Percentiles rank a stretch among this genome's conserved stretches.
phyloP scores from a whole-genome alignment of 2,329 filamentous ascomycete genomes.

The Fusarium pseudograminearum region DNA sequence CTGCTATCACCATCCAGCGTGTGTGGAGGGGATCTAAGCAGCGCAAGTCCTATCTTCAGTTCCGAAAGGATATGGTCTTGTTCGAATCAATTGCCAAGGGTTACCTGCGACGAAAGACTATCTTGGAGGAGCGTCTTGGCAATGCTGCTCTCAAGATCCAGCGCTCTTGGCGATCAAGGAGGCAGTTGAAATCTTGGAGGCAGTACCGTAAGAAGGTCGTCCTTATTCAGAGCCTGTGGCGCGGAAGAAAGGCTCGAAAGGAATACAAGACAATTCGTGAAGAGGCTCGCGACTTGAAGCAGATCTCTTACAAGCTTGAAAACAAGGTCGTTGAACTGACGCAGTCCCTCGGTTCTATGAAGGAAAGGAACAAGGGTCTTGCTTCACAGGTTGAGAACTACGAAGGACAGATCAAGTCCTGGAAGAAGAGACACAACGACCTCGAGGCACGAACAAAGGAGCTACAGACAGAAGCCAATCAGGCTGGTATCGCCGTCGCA shows the following conservation, averaged over 20 bases:
- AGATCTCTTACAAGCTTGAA: conserved; percentile 99
- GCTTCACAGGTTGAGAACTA: conserved; percentile 93
- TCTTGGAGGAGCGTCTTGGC: conserved; percentile 92
- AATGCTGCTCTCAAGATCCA: conserved; percentile 94
- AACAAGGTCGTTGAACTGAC: conserved; percentile 99
- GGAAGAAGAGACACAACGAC: conserved; percentile 91
- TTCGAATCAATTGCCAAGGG: conserved; percentile 94
- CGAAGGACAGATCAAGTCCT: conserved; percentile 94
- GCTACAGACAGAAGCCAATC: conserved; percentile 95
- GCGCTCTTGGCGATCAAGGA: conserved; percentile 85
- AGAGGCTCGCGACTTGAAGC: conserved; percentile 97
- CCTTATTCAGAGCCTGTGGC: conserved; percentile 92
- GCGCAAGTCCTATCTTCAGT: conserved; percentile 80
- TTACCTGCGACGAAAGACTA: conserved; percentile 88
- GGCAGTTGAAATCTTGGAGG: conserved; percentile 83
- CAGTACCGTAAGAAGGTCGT: conserved; percentile 90
- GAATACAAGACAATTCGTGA: conserved; percentile 93
- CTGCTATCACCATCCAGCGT: conserved; percentile 93
- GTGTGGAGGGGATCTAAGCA: conserved; percentile 95
- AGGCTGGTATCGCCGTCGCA: conserved; percentile 94
- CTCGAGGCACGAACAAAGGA: conserved; percentile 93
- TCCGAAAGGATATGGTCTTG: conserved; percentile 85
- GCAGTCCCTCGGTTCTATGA: conserved; percentile 90
- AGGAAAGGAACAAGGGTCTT: conserved; percentile 92
- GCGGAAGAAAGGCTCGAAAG: conserved; percentile 82